Evolutionary conservation across 2,329 filamentous ascomycete genomes (phyloP).

Genomic region (Diaporthe citri): DNA sequence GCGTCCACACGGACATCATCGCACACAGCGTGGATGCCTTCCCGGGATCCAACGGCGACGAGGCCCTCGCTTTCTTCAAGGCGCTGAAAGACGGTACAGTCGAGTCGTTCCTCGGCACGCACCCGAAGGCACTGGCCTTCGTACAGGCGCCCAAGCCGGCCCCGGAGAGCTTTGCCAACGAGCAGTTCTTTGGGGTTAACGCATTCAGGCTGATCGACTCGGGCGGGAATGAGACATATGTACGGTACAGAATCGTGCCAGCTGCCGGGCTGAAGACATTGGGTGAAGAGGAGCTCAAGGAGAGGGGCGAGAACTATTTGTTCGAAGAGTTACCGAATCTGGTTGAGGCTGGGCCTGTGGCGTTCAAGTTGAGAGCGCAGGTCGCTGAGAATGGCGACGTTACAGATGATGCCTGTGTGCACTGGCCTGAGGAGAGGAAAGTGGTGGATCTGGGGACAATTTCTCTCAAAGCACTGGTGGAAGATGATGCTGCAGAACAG

Average conservation of each 20-base stretch:
- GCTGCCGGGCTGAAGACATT: constrained; percentile 56
- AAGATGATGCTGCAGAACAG: constrained; percentile 58
- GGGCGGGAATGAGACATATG: constrained; percentile 56
- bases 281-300: constrained; percentile 51
- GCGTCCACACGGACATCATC: constrained; percentile 68
- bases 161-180: constrained; percentile 61
- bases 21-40: constrained; percentile 65
- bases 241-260: constrained; percentile 64
- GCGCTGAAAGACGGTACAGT: constrained; percentile 54
- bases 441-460: constrained; percentile 65
- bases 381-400: constrained; percentile 50
- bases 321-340: constrained; percentile 60
- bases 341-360: constrained; percentile 51
- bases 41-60: constrained; percentile 63
- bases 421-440: constrained; percentile 65
- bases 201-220: constrained; percentile 60
- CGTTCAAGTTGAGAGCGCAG: constrained; percentile 63
- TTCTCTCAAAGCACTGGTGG: constrained; percentile 55
- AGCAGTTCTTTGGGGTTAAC: constrained; percentile 62
- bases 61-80: constrained; percentile 63
- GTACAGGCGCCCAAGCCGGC: constrained; percentile 62
- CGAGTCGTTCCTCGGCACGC: constrained; percentile 56
- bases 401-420: constrained; percentile 46
- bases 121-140: constrained; percentile 62
- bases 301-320: constrained; percentile 58